Evolutionary conservation across 1,139 yeast species (phyloP), one percentile per base, ranked within the genome.

Genomic region (Pichiaceae sp.): DNA sequence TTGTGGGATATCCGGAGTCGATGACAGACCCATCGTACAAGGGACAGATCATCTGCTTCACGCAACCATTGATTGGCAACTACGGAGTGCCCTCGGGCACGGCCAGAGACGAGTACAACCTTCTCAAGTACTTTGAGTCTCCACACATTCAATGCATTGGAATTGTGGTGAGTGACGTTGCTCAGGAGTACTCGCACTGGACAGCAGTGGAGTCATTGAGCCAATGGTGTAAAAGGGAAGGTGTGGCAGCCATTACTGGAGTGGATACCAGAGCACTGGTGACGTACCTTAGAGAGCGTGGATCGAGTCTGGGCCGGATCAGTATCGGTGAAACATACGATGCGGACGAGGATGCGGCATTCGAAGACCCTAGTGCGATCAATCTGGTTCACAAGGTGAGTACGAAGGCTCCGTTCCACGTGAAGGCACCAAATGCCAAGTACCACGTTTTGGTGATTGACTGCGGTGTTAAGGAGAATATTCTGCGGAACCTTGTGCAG

Each of bases 21-120:
- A 89, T 91, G 96, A 89, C 97, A 20, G 98, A 91, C 60, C 98
- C 98, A 30, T 86, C 96, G 5, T 91, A 91, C 62, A 78, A 78
- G 53, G 98, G 97, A 34, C 98, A 91, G 65, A 89, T 91, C 48
- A 75, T 91, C 51, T 95, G 93, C 46, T 87, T 91, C 64, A 91
- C 98, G 8, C 96, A 89, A 62, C 98, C 98, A 19, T 72, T 91
- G 56, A 86, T 91, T 55, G 98, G 98, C 43, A 91, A 91, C 63
- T 91, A 91, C 62, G 98, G 98, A 60, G 98, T 91, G 28, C 98
- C 98, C 29, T 81, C 94, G 1, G 77, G 84, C 26, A 69, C 75
- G 9, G 78, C 68, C 28, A 79, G 81, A 56, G 98, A 91, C 61
- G 76, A 85, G 58, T 89, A 65, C 64, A 82, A 85, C 52, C 68